Evolutionary conservation across 2,329 filamentous ascomycete species (phyloP).

Genomic region (Neofusicoccum sp.): DNA sequence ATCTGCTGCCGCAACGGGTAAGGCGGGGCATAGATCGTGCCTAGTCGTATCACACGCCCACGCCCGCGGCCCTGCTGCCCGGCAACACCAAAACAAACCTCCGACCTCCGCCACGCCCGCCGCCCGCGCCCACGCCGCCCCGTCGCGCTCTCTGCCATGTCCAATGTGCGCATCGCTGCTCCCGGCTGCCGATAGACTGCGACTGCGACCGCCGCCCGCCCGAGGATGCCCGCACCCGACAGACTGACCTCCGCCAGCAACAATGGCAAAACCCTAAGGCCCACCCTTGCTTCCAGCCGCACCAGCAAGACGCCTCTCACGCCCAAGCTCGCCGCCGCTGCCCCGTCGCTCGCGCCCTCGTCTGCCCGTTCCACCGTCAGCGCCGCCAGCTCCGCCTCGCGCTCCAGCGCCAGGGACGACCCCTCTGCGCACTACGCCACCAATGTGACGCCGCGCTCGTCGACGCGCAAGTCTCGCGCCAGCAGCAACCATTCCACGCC

Average conservation of each 20-base stretch:
- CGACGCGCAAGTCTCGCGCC: conserved; percentile 69
- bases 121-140: background rate
- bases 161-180: conserved; percentile 21
- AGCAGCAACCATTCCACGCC: conserved; percentile 71
- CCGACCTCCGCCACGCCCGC: background rate
- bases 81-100: conserved; percentile 22
- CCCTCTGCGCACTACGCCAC: conserved; percentile 59
- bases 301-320: conserved; percentile 59
- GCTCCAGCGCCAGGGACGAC: conserved; percentile 46
- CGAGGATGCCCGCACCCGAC: conserved; percentile 38
- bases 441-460: conserved; percentile 80
- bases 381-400: conserved; percentile 25
- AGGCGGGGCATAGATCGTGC: conserved; percentile 12
- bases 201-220: conserved; percentile 10
- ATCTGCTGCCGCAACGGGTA: conserved; percentile 14
- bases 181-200: conserved; percentile 16
- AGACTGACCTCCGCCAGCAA: conserved; percentile 47
- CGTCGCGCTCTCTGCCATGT: conserved; percentile 10
- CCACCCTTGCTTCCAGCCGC: conserved; percentile 67
- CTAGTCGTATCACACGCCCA: conserved; percentile 4
- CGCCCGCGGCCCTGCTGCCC: conserved; percentile 6
- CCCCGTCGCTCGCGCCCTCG: conserved; percentile 30
- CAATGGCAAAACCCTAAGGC: conserved; percentile 65
- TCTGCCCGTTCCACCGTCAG: conserved; percentile 36
- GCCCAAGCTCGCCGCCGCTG: conserved; percentile 57